Conservation (phyloP, 768 basidiomycete genomes). For the Leccinellum luteum region DNA sequence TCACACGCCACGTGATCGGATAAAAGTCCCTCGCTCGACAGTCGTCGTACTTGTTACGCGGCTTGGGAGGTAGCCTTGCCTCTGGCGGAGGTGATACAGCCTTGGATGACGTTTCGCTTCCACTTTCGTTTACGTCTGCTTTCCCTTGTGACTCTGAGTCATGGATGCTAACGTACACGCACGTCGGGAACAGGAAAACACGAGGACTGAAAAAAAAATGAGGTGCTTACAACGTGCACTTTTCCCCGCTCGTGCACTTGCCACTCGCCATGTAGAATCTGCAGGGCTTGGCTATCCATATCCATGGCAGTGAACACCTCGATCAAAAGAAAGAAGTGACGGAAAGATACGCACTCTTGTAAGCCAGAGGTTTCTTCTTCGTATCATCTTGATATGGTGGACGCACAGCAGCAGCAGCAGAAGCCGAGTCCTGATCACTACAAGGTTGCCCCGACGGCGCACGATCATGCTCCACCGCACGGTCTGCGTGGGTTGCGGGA, state of each 20-base stretch:
- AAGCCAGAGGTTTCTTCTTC: slow-evolving; percentile 23
- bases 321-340: not conserved
- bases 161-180: slow-evolving; percentile 42
- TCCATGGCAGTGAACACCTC: not conserved
- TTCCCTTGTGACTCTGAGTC: slow-evolving; percentile 21
- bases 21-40: slow-evolving; percentile 49
- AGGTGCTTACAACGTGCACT: slow-evolving; percentile 56
- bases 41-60: slow-evolving; percentile 32
- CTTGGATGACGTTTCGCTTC: not conserved
- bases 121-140: not conserved
- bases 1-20: slow-evolving; percentile 73
- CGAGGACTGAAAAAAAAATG: not conserved
- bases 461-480: slow-evolving; percentile 1
- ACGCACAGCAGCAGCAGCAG: not conserved
- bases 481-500: slow-evolving; percentile 13
- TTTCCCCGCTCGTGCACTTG: slow-evolving; percentile 50
- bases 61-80: slow-evolving; percentile 26
- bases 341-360: slow-evolving; percentile 26
- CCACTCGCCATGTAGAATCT: slow-evolving; percentile 48
- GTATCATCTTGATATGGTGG: slow-evolving; percentile 13
- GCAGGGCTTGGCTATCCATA: slow-evolving; percentile 53
- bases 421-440: not conserved
- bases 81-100: slow-evolving; percentile 4
- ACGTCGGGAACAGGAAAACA: slow-evolving; percentile 1
- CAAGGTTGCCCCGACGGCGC: slow-evolving; percentile 10